Evolutionary conservation across 179 eudicot genomes (phyloP).

Genomic region (Vitellaria paradoxa): DNA sequence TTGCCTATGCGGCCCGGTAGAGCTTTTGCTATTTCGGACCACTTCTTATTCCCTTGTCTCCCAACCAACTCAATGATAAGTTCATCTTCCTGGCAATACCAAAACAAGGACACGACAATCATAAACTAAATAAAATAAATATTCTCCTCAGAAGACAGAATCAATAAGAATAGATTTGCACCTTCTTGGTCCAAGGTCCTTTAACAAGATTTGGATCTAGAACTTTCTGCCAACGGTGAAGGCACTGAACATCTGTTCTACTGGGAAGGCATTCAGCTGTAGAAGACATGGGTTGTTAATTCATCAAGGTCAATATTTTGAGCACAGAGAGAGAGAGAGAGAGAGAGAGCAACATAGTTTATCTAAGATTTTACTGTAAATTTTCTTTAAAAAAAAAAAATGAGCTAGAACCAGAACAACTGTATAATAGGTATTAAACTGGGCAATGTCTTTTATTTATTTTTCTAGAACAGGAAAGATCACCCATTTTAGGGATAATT

Average conservation of each 20-base stretch:
- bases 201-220: slow-evolving; percentile 49
- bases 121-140: slow-evolving; percentile 1
- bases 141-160: background rate
- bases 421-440: too few species aligned
- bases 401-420: background rate
- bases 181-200: slow-evolving; percentile 68
- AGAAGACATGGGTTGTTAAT: slow-evolving; percentile 8
- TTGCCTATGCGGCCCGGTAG: slow-evolving; percentile 65
- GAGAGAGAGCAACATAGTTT: background rate
- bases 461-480: too few species aligned
- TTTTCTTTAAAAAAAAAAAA: background rate
- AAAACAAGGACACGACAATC: background rate
- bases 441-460: too few species aligned
- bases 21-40: slow-evolving; percentile 48
- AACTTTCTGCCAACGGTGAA: slow-evolving; percentile 82
- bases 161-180: slow-evolving; percentile 7
- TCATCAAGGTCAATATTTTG: background rate
- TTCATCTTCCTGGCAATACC: slow-evolving; percentile 47
- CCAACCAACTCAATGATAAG: slow-evolving; percentile 33
- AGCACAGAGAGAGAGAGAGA: background rate
- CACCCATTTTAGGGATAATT: too few species aligned
- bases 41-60: slow-evolving; percentile 39
- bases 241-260: slow-evolving; percentile 66
- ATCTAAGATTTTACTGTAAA: background rate
- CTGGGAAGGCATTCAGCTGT: slow-evolving; percentile 56